Conservation (phyloP, 192 early-diverging fungal species). For the Coemansia sp. region DNA sequence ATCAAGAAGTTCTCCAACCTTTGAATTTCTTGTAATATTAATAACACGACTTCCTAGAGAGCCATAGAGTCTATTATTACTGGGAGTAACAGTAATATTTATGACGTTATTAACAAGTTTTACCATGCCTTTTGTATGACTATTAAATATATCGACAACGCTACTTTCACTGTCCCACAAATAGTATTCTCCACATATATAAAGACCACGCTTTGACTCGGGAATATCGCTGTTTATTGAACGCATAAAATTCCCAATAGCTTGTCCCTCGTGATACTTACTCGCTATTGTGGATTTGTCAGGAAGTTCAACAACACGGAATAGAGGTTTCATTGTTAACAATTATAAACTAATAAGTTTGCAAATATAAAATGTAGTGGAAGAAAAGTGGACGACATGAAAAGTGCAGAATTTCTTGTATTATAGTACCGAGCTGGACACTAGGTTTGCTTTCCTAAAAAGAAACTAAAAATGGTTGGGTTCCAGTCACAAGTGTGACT, state of each 20-base stretch:
- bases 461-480: no score
- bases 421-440: no score
- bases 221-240: background rate
- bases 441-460: no score
- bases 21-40: background rate
- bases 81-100: background rate
- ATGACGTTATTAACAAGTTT: background rate
- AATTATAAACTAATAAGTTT: background rate
- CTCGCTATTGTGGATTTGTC: background rate
- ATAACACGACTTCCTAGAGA: background rate
- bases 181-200: background rate
- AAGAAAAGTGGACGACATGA: no score
- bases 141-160: background rate
- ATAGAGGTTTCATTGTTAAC: background rate
- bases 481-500: no score
- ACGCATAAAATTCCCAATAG: background rate
- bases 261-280: background rate
- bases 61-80: background rate
- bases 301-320: background rate
- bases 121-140: background rate
- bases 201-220: background rate
- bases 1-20: background rate
- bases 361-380: background rate
- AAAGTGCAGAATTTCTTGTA: no score
- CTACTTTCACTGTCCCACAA: background rate